Percentiles rank a stretch among this genome's conserved stretches.
These are phyloP conservation scores for Didymosphaeria variabile DNA, from an alignment of 2,329 filamentous ascomycete genomes.

Conservation along the genomic window DNA sequence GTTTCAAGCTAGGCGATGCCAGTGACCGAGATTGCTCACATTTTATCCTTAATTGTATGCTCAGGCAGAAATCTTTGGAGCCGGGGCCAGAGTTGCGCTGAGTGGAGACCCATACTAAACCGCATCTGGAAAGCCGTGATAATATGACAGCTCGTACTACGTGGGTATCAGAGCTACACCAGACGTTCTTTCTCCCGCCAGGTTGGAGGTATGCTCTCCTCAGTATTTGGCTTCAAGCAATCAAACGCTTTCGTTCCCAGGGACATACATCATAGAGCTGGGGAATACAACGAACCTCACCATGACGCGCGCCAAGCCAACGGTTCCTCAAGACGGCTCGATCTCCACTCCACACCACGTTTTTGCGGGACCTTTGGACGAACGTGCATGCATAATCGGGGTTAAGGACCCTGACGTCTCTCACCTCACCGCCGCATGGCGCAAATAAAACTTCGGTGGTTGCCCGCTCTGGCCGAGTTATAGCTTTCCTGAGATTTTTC, in stretches of 20 bases:
- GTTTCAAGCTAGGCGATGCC: too few species aligned
- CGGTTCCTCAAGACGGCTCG: neutral
- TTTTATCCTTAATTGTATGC: neutral
- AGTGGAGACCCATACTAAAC: neutral
- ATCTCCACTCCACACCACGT: constrained; percentile 5
- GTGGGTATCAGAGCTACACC: neutral
- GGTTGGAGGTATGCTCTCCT: neutral
- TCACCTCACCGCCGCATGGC: constrained; percentile 1
- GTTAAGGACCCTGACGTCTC: neutral
- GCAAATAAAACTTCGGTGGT: neutral
- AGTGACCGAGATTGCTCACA: neutral
- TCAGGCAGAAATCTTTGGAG: neutral
- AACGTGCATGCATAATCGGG: neutral
- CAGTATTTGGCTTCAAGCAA: neutral
- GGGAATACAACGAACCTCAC: too few species aligned
- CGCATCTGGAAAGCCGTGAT: neutral
- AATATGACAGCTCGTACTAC: neutral
- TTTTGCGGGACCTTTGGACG: neutral
- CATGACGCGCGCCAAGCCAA: constrained; percentile 11
- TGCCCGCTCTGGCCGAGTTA: neutral
- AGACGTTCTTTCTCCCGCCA: neutral
- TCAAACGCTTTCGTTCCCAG: neutral
- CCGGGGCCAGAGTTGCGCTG: neutral
- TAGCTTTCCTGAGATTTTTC: too few species aligned
- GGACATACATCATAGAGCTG: neutral